A percentile compares a stretch with the other conserved stretches of the same genome.
These are phyloP conservation scores for Coleophoma cylindrospora DNA, from an alignment of 2,329 filamentous ascomycete genomes.

Conservation along the genomic window DNA sequence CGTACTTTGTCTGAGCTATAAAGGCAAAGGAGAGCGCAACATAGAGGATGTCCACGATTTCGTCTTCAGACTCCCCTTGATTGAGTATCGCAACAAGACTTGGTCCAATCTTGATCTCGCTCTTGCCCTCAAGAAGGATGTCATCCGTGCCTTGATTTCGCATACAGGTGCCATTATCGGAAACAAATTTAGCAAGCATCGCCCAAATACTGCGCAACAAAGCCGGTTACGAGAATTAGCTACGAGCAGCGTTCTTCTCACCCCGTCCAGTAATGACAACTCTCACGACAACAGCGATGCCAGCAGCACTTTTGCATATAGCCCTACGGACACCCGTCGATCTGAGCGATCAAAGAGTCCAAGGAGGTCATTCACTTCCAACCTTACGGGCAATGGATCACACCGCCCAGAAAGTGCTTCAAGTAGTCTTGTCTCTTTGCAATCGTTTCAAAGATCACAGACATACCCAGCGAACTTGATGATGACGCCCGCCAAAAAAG, in stretches of 20 bases:
- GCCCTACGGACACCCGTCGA: constrained; percentile 14
- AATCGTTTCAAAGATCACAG: constrained; percentile 6
- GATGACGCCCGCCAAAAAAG: constrained; percentile 20
- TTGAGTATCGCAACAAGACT: constrained; percentile 98
- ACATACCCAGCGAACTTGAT: constrained; percentile 15
- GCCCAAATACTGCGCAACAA: constrained; percentile 75
- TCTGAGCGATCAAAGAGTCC: constrained; percentile 23
- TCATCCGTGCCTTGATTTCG: constrained; percentile 88
- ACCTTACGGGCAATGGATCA: constrained; percentile 12
- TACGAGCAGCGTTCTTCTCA: constrained; percentile 45
- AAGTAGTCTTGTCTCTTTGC: constrained; percentile 20
- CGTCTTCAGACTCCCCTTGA: constrained; percentile 88
- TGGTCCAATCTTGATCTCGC: constrained; percentile 98
- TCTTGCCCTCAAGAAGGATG: constrained; percentile 86
- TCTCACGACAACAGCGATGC: constrained; percentile 25
- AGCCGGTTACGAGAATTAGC: constrained; percentile 77
- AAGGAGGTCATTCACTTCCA: constrained; percentile 23
- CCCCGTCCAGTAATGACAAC: constrained; percentile 21
- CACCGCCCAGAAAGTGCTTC: constrained; percentile 19
- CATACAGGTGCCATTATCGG: constrained; percentile 95
- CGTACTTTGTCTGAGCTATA: constrained; percentile 92
- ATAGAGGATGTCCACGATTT: constrained; percentile 96
- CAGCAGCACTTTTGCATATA: constrained; percentile 18
- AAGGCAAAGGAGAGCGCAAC: constrained; percentile 92
- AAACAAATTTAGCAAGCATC: constrained; percentile 91